Evolutionary conservation across 257 asterid species (phyloP).

Genomic region (Forsythia suspensa): DNA sequence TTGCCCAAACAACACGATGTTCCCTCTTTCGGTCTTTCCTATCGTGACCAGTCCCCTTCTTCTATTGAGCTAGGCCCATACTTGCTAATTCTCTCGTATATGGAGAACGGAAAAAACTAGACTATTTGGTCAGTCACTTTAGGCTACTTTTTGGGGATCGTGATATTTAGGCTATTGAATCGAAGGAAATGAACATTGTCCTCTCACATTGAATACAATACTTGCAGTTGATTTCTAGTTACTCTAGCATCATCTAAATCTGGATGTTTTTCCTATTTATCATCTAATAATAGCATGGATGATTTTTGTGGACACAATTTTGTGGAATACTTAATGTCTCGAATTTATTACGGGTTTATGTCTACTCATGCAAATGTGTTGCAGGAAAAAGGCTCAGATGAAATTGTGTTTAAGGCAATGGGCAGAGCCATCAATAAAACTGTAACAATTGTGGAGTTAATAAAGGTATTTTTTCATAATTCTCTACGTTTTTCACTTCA

Average conservation of each 20-base stretch:
- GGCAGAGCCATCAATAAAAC: constrained; percentile 62
- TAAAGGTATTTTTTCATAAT: constrained; percentile 36
- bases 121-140: background rate
- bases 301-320: background rate
- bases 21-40: background rate
- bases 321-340: background rate
- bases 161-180: background rate
- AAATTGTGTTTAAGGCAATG: constrained; percentile 61
- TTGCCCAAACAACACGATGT: background rate
- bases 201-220: background rate
- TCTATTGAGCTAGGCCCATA: background rate
- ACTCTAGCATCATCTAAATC: no score
- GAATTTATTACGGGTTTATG: no score
- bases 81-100: background rate
- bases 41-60: background rate
- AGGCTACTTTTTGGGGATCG: background rate
- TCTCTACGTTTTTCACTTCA: background rate
- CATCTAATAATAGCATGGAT: no score
- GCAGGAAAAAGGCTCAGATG: constrained; percentile 54
- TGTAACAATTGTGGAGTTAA: constrained; percentile 54
- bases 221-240: background rate
- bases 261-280: no score
- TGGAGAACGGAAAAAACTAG: background rate
- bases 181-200: background rate
- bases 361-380: background rate